Percentiles rank a stretch among this genome's conserved stretches.
These are phyloP conservation scores for Strobilomyces confusus DNA, from an alignment of 768 basidiomycete genomes.

Conservation along the genomic window DNA sequence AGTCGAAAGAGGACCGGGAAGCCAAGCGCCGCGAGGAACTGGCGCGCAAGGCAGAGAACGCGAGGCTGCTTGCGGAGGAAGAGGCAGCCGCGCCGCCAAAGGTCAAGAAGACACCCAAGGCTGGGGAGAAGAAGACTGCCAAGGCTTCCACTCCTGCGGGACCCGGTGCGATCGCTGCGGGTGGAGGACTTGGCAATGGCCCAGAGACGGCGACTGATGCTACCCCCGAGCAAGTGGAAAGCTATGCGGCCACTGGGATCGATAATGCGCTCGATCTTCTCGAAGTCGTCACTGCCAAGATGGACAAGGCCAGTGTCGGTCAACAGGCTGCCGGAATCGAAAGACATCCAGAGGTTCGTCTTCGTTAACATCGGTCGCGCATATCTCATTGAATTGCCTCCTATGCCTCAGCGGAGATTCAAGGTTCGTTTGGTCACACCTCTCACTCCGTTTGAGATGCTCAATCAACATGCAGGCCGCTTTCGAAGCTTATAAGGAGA, in stretches of 20 bases:
- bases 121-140: conserved; percentile 52
- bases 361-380: neutral
- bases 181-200: conserved; percentile 41
- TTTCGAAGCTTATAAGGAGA: conserved; percentile 88
- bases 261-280: conserved; percentile 88
- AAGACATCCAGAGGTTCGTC: conserved; percentile 83
- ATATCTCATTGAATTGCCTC: conserved; percentile 8
- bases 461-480: conserved; percentile 50
- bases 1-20: conserved; percentile 69
- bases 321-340: conserved; percentile 84
- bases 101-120: conserved; percentile 61
- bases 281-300: conserved; percentile 85
- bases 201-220: conserved; percentile 26
- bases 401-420: conserved; percentile 66
- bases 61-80: conserved; percentile 83
- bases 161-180: conserved; percentile 82
- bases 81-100: conserved; percentile 60
- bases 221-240: conserved; percentile 49
- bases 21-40: conserved; percentile 78
- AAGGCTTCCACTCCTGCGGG: conserved; percentile 63
- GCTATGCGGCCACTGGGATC: conserved; percentile 79
- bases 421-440: conserved; percentile 47
- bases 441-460: neutral
- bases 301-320: conserved; percentile 89
- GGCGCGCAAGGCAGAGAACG: conserved; percentile 83